Evolutionary conservation across 371 early-diverging fungal species (phyloP).

Genomic region (Umbelopsis sp.): DNA sequence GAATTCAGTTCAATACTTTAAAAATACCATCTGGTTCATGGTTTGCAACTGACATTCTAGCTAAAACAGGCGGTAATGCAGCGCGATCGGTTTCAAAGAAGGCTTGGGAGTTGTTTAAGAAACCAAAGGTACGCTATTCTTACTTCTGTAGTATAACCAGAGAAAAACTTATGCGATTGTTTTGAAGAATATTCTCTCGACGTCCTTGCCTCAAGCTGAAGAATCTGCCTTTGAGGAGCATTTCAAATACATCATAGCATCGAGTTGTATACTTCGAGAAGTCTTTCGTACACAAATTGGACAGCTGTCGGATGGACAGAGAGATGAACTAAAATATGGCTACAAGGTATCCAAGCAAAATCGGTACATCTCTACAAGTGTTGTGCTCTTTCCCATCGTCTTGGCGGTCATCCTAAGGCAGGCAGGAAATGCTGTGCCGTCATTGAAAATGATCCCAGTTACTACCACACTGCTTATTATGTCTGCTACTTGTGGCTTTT

Average conservation of each 20-base stretch:
- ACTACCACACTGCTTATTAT: not conserved
- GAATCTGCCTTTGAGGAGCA: conserved; percentile 62
- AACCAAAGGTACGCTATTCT: not conserved
- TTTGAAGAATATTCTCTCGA: conserved; percentile 43
- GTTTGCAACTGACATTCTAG: not conserved
- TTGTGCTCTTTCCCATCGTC: no score
- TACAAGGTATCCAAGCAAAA: not conserved
- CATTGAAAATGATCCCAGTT: not conserved
- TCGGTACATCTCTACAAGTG: no score
- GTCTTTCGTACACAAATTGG: not conserved
- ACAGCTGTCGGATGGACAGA: not conserved
- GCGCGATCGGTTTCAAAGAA: not conserved
- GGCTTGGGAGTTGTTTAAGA: not conserved
- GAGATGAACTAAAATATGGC: not conserved
- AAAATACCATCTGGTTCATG: not conserved
- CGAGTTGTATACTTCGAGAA: conserved; percentile 1
- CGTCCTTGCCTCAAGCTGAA: conserved; percentile 48
- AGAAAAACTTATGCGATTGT: not conserved
- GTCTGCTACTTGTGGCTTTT: conserved; percentile 19
- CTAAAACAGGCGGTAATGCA: not conserved
- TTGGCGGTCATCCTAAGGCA: not conserved
- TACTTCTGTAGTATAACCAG: not conserved
- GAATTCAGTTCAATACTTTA: no score
- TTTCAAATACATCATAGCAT: conserved; percentile 57
- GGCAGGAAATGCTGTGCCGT: not conserved